phyloP scores from a whole-genome alignment of 805 yeast genomes.

The Yarrowia porcina region DNA sequence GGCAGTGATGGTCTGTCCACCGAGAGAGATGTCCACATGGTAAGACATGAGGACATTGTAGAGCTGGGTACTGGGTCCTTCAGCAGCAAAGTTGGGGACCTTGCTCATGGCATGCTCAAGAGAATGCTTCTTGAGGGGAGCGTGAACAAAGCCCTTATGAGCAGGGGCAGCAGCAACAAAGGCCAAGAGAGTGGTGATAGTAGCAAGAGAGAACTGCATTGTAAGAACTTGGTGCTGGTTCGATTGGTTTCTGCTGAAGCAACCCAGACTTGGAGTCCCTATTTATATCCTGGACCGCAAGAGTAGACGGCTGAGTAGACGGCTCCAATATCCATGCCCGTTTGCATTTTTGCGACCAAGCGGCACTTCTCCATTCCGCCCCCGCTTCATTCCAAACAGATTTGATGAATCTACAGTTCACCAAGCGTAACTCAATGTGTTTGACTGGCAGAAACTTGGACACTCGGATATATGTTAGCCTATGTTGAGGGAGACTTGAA shows the following conservation, averaged over 20 bases:
- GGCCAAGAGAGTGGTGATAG: constrained; percentile 5
- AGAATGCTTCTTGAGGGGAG: neutral
- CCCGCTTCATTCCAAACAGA: neutral
- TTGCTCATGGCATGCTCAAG: neutral
- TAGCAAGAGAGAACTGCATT: constrained; percentile 4
- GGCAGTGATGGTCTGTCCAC: neutral
- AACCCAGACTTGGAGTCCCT: neutral
- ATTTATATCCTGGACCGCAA: neutral
- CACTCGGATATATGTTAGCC: no score
- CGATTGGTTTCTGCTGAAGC: neutral
- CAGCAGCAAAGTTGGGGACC: constrained; percentile 1
- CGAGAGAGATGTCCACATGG: neutral
- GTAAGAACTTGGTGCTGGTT: neutral
- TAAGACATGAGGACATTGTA: neutral
- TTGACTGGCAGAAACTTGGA: neutral
- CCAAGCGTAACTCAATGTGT: neutral
- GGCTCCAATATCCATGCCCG: neutral
- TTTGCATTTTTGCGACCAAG: neutral
- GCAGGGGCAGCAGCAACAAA: neutral
- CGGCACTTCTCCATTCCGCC: constrained; percentile 1
- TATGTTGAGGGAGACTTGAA: no score
- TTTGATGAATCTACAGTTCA: neutral
- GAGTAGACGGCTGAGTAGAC: neutral
- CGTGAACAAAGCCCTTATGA: neutral
- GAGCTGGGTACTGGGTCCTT: neutral